Base-by-base conservation (phyloP, 1,284 basidiomycete species). In the Tilletiaria anomala region DNA sequence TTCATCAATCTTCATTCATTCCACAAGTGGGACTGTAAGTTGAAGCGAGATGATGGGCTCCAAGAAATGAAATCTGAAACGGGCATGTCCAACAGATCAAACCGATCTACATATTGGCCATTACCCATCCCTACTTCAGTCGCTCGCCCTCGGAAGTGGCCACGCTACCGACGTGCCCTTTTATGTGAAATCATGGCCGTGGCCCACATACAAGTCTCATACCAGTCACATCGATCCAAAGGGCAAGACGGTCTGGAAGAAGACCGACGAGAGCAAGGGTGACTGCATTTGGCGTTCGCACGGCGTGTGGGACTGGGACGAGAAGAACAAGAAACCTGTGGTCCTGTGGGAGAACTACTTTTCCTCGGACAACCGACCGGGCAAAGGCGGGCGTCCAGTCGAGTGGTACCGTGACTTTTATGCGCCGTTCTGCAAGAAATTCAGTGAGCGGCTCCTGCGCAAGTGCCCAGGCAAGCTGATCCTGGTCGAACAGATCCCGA, bases 281-380 rank as follows among this genome's bases (percentile, higher is more conserved):
- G 33, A 39, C 8, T 94, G 88, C 60, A 57, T 88, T 0, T 94
- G 87, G 88, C 78, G 83, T 56, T 75, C 80, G 70, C 88, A 94
- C 54, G 86, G 83, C 11, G 84, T 94, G 0, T 97, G 91, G 91
- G 76, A 78, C 1, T 96, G 83, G 82, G 80, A 87, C 57, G 71
- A 70, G 8, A 70, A 72, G 18, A 82, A 79, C 54, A 68, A 78
- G 6, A 72, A 77, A 43, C 78, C 80, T 0, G 78, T 91, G 1
- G 78, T 83, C 0, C 70, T 96, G 35, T 75, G 82, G 41, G 82
- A 88, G 59, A 82, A 76, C 56, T 96, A 94, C 68, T 97, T 97
- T 57, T 69, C 73, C 16, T 77, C 77, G 43, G 50, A 54, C 21
- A 43, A 48, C 18, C 48, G 60, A 3, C 42, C 46, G 3, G 58